A percentile compares a stretch with the other conserved stretches of the same genome.
phyloP scores from a whole-genome alignment of 345 rosid species.

The Cardamine resedifolia region DNA sequence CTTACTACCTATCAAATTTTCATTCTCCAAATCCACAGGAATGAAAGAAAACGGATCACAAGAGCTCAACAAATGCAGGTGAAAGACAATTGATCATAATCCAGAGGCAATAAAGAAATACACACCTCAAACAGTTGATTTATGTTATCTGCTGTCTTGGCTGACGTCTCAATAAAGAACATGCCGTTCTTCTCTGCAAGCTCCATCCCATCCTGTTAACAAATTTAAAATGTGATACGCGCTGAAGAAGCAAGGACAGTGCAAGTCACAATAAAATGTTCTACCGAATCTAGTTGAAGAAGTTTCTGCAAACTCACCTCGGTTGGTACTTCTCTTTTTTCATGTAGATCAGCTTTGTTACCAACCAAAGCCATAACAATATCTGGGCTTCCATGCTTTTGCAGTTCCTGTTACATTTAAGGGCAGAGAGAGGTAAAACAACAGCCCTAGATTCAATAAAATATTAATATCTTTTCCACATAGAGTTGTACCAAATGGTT shows the following conservation, averaged over 20 bases:
- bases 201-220: constrained; percentile 76
- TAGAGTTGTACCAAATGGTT: neutral
- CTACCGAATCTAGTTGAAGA: neutral
- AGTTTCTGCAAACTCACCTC: constrained; percentile 51
- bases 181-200: constrained; percentile 96
- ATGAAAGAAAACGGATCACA: neutral
- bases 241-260: constrained; percentile 13
- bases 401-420: constrained; percentile 67
- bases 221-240: constrained; percentile 16
- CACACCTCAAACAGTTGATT: constrained; percentile 87
- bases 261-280: neutral
- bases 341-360: constrained; percentile 95
- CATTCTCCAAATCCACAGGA: neutral
- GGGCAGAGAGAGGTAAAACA: neutral
- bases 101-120: neutral
- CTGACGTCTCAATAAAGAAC: constrained; percentile 98
- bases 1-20: constrained; percentile 5
- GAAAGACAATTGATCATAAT: neutral
- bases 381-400: constrained; percentile 95
- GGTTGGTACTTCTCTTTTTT: constrained; percentile 69
- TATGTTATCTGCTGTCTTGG: constrained; percentile 96
- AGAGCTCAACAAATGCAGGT: neutral
- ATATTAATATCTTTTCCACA: neutral
- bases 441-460: neutral
- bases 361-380: constrained; percentile 97